Evolutionary conservation across 345 rosid species (phyloP).

Genomic region (Eucalyptus sp.): DNA sequence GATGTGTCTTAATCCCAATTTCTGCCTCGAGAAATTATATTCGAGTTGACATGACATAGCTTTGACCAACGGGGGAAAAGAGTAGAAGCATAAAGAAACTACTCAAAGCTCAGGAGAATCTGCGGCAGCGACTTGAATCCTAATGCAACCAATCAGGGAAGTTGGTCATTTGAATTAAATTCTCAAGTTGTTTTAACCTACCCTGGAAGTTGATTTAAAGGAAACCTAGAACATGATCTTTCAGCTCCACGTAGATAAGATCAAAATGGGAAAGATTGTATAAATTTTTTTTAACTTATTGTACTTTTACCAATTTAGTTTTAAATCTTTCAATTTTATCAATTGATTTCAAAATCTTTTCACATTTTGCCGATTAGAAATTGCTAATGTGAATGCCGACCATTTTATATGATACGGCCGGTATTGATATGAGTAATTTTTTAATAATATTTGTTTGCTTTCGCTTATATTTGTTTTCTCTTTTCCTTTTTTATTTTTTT

Average conservation of each 20-base stretch:
- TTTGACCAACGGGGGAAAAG: not conserved
- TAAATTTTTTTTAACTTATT: fast-evolving
- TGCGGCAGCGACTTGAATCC: not conserved
- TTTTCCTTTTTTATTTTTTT: too few relatives aligned
- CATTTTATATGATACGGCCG: fast-evolving
- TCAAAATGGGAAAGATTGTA: not conserved
- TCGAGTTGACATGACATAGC: not conserved
- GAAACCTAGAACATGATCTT: not conserved
- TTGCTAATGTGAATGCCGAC: fast-evolving
- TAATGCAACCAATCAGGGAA: not conserved
- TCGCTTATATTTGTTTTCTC: too few relatives aligned
- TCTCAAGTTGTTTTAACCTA: not conserved
- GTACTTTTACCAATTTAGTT: fast-evolving
- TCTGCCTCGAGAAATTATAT: not conserved
- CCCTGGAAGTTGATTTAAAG: not conserved
- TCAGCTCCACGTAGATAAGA: not conserved
- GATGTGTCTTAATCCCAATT: not conserved
- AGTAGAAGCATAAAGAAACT: not conserved
- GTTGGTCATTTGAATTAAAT: not conserved
- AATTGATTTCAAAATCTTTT: too few relatives aligned
- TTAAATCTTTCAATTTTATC: fast-evolving
- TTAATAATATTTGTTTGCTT: too few relatives aligned
- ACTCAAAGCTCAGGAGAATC: not conserved
- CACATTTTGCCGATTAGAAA: fast-evolving
- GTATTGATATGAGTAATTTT: fast-evolving